Evolutionary conservation across 495 filamentous ascomycete genomes (phyloP).

Genomic region (Thozetella sp.): DNA sequence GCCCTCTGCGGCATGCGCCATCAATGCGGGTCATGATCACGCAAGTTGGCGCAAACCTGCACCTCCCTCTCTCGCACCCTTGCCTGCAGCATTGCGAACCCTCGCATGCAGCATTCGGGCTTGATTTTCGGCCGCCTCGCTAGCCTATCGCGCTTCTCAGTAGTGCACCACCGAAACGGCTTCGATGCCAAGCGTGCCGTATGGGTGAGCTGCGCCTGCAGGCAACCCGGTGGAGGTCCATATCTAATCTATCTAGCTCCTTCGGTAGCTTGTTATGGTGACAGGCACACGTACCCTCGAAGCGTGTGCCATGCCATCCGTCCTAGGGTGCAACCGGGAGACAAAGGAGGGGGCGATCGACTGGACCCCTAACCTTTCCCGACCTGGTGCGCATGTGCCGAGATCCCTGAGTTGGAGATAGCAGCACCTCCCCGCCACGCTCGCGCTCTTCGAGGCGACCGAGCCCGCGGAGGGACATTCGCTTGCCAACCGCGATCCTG

Average conservation of each 20-base stretch:
- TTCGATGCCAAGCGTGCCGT: neutral
- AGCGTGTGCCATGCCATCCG: no score
- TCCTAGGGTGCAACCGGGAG: neutral
- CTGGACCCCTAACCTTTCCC: neutral
- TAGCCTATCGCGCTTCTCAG: neutral
- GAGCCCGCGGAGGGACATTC: neutral
- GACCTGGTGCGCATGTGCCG: neutral
- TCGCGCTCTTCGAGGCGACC: neutral
- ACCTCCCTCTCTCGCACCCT: constrained; percentile 5
- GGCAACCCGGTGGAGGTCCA: neutral
- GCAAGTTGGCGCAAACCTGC: constrained; percentile 19
- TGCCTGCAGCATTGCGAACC: no score
- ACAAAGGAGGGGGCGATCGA: neutral
- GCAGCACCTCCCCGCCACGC: neutral
- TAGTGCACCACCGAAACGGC: neutral
- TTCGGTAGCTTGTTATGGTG: no score
- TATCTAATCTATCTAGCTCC: neutral
- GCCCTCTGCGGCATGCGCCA: neutral
- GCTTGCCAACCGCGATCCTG: no score
- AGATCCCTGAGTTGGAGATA: neutral
- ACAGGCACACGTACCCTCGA: no score
- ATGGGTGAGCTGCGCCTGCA: neutral
- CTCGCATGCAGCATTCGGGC: no score
- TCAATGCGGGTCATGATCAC: constrained; percentile 13
- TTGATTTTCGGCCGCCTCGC: no score